Percentiles rank a stretch among this genome's conserved stretches.
Evolutionary conservation across 768 basidiomycete species (phyloP).

Genomic region (Leccinum longicurvipes): DNA sequence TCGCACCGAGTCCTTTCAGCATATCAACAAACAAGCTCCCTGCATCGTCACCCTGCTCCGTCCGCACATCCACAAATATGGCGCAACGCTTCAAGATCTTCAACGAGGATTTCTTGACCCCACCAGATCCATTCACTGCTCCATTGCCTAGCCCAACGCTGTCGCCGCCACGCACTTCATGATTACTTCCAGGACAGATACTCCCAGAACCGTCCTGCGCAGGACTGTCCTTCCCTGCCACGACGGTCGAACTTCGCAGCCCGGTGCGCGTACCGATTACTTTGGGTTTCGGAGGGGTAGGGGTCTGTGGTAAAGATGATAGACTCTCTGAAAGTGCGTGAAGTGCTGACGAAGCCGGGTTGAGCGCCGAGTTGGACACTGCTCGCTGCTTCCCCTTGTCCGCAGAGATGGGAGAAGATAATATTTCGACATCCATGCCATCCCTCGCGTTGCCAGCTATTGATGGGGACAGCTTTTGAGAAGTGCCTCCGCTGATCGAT

Average conservation of each 20-base stretch:
- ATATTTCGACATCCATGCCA: constrained; percentile 10
- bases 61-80: constrained; percentile 81
- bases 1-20: constrained; percentile 75
- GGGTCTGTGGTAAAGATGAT: constrained; percentile 44
- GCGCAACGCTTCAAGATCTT: constrained; percentile 68
- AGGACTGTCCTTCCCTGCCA: constrained; percentile 22
- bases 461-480: constrained; percentile 14
- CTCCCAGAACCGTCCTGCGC: constrained; percentile 34
- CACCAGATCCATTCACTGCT: constrained; percentile 21
- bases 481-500: neutral
- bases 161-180: constrained; percentile 17
- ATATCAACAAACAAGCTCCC: constrained; percentile 81
- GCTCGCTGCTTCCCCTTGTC: constrained; percentile 26
- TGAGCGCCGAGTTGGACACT: constrained; percentile 18
- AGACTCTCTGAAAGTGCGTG: constrained; percentile 63
- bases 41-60: constrained; percentile 75
- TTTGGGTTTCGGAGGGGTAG: constrained; percentile 30
- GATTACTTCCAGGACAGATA: constrained; percentile 22
- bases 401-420: constrained; percentile 12
- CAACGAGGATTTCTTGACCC: constrained; percentile 34
- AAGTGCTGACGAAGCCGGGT: constrained; percentile 40
- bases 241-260: constrained; percentile 39
- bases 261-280: constrained; percentile 49
- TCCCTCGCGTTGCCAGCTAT: constrained; percentile 4
- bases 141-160: constrained; percentile 14